Base-by-base conservation (phyloP, 225 moss, liverwort and hornwort species). In the Ulota crispa region DNA sequence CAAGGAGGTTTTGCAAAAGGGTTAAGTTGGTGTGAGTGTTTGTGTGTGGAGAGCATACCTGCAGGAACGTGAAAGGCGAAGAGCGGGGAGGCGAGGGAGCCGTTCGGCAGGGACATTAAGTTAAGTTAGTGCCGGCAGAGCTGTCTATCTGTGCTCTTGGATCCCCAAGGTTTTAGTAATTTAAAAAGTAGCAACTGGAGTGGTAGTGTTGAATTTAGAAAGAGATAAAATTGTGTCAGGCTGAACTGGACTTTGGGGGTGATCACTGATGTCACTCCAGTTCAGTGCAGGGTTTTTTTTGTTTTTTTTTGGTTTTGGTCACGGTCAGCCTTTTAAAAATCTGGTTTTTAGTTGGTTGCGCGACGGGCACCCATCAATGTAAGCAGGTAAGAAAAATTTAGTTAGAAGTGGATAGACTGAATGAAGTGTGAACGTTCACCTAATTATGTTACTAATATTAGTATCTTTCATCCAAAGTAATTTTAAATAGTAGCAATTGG, bases 31-130 rank as follows among this genome's bases (percentile, higher is more conserved):
- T 31, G 27, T 4, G 31, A 13, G 71, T 4, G 20, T 36, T n/a
- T n/a, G 56, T 16, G 4, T 6, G 26, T 16, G 27, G 59, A 20
- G 28, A 26, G 60, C 79, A 31, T 61, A 80, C 80, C 80, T 80
- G 59, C 80, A 71, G 71, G 7, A 36, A 62, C 63, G 72, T 52
- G 80, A 72, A 54, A 53, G 20, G 54, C 8, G 55, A 27, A 64
- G 62, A 23, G 76, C 8, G n/a, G 41, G 41, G 80, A 3, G 14
- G 42, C 70, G 50, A 70, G 70, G 28, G 74, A 56, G 72, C 53
- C 71, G 71, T 69, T 53, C 3, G 0, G 39, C 24, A 47, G 72
- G 20, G n/a, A n/a, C n/a, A n/a, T n/a, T n/a, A n/a, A n/a, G n/a
- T n/a, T n/a, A n/a, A n/a, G n/a, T n/a, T 34, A 55, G 21, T 55